phyloP scores from a whole-genome alignment of 208 protist genomes.

The Endotrypanum monterogeii region DNA sequence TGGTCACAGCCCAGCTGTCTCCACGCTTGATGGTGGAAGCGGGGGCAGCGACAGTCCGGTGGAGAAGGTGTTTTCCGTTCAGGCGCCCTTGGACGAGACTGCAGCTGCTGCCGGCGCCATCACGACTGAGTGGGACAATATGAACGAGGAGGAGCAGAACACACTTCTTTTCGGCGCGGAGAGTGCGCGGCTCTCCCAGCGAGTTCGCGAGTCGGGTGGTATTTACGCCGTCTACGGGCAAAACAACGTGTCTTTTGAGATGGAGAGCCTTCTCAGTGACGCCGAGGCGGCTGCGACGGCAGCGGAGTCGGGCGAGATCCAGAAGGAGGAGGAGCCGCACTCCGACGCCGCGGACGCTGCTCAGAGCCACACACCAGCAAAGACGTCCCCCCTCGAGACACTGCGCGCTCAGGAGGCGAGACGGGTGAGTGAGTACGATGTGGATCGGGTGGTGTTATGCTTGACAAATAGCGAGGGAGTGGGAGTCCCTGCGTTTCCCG shows the following conservation, averaged over 20 bases:
- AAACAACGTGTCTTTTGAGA: slow-evolving; percentile 9
- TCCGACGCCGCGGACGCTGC: neutral
- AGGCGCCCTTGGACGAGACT: neutral
- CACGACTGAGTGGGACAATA: neutral
- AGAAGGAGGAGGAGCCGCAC: slow-evolving; percentile 1
- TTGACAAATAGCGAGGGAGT: slow-evolving; percentile 12
- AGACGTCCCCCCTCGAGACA: neutral
- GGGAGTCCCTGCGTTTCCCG: neutral
- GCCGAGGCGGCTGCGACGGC: slow-evolving; percentile 11
- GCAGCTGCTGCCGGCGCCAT: neutral
- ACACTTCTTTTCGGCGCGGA: slow-evolving; percentile 34
- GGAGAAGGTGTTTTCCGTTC: neutral
- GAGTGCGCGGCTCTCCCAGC: slow-evolving; percentile 19
- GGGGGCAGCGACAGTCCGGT: neutral
- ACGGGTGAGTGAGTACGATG: slow-evolving; percentile 21
- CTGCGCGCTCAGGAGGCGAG: slow-evolving; percentile 20
- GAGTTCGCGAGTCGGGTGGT: slow-evolving; percentile 14
- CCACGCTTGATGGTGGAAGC: neutral
- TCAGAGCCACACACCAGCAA: neutral
- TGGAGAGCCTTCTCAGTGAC: slow-evolving; percentile 11
- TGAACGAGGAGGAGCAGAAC: slow-evolving; percentile 48
- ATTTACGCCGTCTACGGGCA: slow-evolving; percentile 31
- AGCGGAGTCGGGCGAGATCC: neutral
- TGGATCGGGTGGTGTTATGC: slow-evolving; percentile 33
- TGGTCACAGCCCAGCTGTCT: neutral